These are phyloP conservation scores for Verticillium nonalfalfae DNA, from an alignment of 2,329 filamentous ascomycete species.

Conservation along the genomic window DNA sequence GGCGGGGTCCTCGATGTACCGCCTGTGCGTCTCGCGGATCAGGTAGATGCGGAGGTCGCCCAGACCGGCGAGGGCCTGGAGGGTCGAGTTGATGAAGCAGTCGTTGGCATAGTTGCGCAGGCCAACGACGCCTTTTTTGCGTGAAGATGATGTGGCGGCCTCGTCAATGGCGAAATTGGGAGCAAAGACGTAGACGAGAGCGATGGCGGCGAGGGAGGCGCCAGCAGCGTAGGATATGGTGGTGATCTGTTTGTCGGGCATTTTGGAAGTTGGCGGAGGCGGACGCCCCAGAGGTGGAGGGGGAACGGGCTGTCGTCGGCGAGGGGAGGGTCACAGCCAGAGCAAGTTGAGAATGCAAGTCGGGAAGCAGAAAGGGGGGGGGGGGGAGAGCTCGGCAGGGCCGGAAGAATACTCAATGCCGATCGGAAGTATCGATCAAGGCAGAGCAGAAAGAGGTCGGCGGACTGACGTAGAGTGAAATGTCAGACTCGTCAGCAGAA, in stretches of 20 bases:
- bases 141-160: conserved; percentile 62
- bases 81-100: conserved; percentile 93
- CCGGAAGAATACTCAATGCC: not conserved
- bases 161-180: conserved; percentile 95
- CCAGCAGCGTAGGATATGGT: conserved; percentile 92
- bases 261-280: conserved; percentile 23
- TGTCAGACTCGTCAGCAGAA: not conserved
- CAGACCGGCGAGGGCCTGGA: conserved; percentile 87
- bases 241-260: conserved; percentile 78
- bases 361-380: too few species aligned
- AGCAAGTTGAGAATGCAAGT: too few species aligned
- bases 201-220: conserved; percentile 88
- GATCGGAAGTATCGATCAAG: not conserved
- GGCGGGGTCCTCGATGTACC: conserved; percentile 69
- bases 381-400: not conserved
- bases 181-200: conserved; percentile 93
- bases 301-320: too few species aligned
- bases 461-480: not conserved
- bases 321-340: not conserved
- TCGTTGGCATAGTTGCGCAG: conserved; percentile 89
- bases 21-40: conserved; percentile 83
- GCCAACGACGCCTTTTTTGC: conserved; percentile 85
- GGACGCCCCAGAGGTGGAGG: not conserved
- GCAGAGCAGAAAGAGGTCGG: not conserved
- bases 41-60: conserved; percentile 86